These are phyloP conservation scores for Farysia itapuensis DNA, from an alignment of 1,284 basidiomycete genomes.

Conservation along the genomic window DNA sequence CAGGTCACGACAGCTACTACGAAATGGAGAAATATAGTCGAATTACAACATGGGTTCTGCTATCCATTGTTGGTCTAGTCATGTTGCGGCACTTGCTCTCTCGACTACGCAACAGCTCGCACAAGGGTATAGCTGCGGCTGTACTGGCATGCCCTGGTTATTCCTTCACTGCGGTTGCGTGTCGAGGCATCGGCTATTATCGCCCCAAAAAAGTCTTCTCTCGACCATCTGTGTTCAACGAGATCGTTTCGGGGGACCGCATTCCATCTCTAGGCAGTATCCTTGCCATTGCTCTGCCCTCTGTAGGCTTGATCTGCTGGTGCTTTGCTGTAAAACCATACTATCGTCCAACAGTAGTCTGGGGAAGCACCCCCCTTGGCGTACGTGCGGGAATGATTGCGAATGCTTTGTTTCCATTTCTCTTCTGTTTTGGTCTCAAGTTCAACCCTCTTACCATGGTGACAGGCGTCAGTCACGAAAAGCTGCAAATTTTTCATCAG, in stretches of 20 bases:
- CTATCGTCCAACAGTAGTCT: conserved; percentile 36
- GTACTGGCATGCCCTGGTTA: conserved; percentile 16
- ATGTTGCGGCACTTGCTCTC: conserved; percentile 14
- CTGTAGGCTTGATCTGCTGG: conserved; percentile 28
- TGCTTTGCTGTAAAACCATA: conserved; percentile 44
- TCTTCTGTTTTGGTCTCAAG: conserved; percentile 43
- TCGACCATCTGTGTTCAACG: conserved; percentile 9
- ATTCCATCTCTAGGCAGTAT: conserved; percentile 34
- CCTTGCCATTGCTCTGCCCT: conserved; percentile 6
- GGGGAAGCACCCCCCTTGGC: conserved; percentile 44
- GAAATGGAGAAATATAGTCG: conserved; percentile 91
- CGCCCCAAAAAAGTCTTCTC: conserved; percentile 21
- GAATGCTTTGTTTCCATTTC: conserved; percentile 47
- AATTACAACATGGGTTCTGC: conserved; percentile 68
- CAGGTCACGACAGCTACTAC: conserved; percentile 35
- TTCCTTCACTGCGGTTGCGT: conserved; percentile 5
- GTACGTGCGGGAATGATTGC: conserved; percentile 51
- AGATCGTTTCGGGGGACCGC: conserved; percentile 14
- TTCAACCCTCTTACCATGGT: conserved; percentile 53
- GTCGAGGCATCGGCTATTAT: conserved; percentile 29
- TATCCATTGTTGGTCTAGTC: conserved; percentile 13
- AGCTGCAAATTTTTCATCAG: conserved; percentile 56
- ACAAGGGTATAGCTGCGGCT: conserved; percentile 1
- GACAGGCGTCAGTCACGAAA: conserved; percentile 48
- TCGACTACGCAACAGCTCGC: conserved; percentile 6